Base-by-base conservation (phyloP, 2,329 filamentous ascomycete genomes). In the Scopulariopsis brevicaulis region DNA sequence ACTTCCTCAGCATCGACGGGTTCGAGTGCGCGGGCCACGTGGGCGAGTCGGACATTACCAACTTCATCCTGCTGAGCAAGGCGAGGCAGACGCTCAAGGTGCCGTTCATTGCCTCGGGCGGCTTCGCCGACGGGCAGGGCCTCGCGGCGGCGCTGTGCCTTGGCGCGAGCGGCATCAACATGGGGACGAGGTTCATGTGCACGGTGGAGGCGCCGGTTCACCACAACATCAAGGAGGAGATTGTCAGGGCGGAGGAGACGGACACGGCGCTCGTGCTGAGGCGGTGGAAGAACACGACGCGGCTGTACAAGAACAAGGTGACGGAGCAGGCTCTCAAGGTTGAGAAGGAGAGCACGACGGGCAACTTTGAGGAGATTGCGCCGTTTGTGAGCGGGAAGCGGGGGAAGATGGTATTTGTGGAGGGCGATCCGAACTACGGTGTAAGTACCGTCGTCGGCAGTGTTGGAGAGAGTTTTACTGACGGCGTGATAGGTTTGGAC, bases 131-230 rank as follows among this genome's bases (percentile, higher is more conserved):
- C 70, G 94, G 94, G 0, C 84, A 96, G 66, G 94, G 94, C 4
- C 81, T 99, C 22, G 94, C 94, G 1, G 94, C 93, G 2, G 94
- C 94, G 8, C 77, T 99, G 64, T 86, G 87, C 48, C 81, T 99
- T 14, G 94, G 94, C 40, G 94, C 94, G 0, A 89, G 90, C 70
- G 94, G 94, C 62, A 86, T 97, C 74, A 99, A 99, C 75, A 99
- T 99, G 94, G 94, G 94, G 59, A 99, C 94, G 11, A 80, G 94
- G 50, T 99, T 97, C 77, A 95, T 99, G 89, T 93, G 88, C 76
- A 97, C 94, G 0, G 79, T 93, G 52, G 94, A 97, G 73, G 86
- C 92, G 18, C 94, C 94, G 1, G 89, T 99, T 62, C 94, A 99
- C 74, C 70, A 83, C 54, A 96, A 96, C 64, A 90, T 99, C 77